Evolutionary conservation across 1,284 basidiomycete genomes (phyloP).

Genomic region (Boletus semigastroideus): DNA sequence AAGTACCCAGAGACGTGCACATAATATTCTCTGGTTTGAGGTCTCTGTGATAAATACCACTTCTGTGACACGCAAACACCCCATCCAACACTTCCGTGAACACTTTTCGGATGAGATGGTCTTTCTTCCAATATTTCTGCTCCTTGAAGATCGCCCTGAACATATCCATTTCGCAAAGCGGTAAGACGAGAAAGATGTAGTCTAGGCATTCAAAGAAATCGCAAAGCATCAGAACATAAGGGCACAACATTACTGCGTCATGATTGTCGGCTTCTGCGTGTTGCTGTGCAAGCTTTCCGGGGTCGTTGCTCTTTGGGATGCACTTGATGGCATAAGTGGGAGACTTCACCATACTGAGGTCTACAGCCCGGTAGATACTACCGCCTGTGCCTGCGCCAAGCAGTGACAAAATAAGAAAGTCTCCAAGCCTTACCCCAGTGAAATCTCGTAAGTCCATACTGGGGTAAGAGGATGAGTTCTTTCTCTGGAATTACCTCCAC

Average conservation of each 20-base stretch:
- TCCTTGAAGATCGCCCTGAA: conserved; percentile 49
- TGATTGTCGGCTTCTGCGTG: conserved; percentile 58
- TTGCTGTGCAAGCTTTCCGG: conserved; percentile 53
- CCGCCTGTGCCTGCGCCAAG: conserved; percentile 14
- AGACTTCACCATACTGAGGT: neutral
- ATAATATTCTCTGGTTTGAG: conserved; percentile 91
- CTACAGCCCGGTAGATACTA: conserved; percentile 14
- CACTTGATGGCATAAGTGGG: conserved; percentile 70
- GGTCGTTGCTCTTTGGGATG: conserved; percentile 47
- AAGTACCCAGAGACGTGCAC: conserved; percentile 53
- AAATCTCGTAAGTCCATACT: conserved; percentile 9
- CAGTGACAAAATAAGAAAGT: conserved; percentile 5
- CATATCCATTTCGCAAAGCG: conserved; percentile 62
- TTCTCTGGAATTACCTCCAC: no score
- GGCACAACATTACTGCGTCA: conserved; percentile 47
- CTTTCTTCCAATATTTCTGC: conserved; percentile 45
- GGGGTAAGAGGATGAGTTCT: no score
- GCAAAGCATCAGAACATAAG: conserved; percentile 52
- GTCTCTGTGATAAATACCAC: conserved; percentile 82
- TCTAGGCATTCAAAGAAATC: conserved; percentile 49
- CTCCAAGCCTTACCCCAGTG: conserved; percentile 9
- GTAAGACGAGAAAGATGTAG: conserved; percentile 56
- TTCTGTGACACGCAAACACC: conserved; percentile 66
- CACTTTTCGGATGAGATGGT: conserved; percentile 56
- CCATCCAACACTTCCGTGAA: conserved; percentile 80